phyloP scores from a whole-genome alignment of 345 rosid species.

The Pugionium cornutum region DNA sequence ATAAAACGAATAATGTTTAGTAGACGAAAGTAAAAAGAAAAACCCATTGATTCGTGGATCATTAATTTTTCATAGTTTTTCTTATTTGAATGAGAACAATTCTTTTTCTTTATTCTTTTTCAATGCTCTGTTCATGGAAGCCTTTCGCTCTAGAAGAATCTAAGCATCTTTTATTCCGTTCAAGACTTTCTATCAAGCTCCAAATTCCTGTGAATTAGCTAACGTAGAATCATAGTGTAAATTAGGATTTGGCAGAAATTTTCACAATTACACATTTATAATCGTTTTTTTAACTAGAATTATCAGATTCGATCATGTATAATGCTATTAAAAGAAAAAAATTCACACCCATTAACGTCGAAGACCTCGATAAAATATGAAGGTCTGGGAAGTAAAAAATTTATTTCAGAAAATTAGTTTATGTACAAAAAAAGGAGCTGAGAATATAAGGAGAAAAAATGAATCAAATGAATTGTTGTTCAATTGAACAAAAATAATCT shows the following conservation, averaged over 20 bases:
- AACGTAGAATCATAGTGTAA: neutral
- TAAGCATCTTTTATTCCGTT: neutral
- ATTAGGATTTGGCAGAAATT: neutral
- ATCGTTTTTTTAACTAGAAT: neutral
- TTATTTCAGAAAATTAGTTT: constrained; percentile 7
- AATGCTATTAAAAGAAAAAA: neutral
- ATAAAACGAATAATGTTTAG: constrained; percentile 7
- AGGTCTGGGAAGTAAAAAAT: neutral
- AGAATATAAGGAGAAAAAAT: neutral
- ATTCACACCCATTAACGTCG: neutral
- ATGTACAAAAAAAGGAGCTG: constrained; percentile 19
- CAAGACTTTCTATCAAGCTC: neutral
- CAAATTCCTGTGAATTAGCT: neutral
- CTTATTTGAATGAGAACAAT: constrained; percentile 19
- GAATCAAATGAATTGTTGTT: constrained; percentile 26
- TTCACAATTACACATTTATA: neutral
- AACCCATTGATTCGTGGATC: neutral
- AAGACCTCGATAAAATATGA: no score
- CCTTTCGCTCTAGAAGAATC: neutral
- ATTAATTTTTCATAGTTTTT: constrained; percentile 13
- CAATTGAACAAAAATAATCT: neutral
- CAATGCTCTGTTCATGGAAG: neutral
- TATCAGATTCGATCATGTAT: neutral
- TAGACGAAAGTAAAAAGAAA: neutral
- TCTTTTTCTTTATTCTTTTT: constrained; percentile 8